Evolutionary conservation across 352 stramenopile genomes (phyloP), one percentile per base, ranked within the genome.

Genomic region (Globisporangium heterothallicum): DNA sequence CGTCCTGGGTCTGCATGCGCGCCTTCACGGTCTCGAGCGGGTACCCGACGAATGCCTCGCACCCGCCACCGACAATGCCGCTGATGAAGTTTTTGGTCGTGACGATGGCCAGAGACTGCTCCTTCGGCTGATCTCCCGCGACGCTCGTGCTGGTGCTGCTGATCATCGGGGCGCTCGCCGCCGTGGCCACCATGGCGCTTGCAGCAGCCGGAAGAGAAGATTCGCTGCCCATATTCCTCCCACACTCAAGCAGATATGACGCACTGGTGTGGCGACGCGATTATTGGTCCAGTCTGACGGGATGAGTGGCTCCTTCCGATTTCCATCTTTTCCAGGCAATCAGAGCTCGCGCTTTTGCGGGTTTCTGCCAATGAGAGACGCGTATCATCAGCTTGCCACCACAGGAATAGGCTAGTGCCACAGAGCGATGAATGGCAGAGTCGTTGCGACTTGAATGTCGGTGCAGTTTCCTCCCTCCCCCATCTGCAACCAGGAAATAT

Each of bases 21-120:
- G 76, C 68, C 59, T 87, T 87, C 48, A 84, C 58, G 21, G 76
- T 87, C 59, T 87, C 76, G 16, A 85, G 64, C 25, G 76, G 76
- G 53, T 87, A 87, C 4, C 73, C 76, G 16, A 82, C 76, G 16
- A 87, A 53, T 7, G 73, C 76, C 53, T 84, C 73, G 52, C 73
- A 84, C 6, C 63, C 72, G 41, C 75, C 75, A 44, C 63, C 75
- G 34, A 84, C 71, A 18, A 68, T 76, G 22, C 75, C 75, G 49
- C 72, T 79, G 42, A 84, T 55, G 50, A 86, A 84, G 45, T 84
- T 81, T 61, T 83, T 86, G 49, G 60, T 58, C 8, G 72, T 84
- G 35, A 84, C 59, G 7, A 79, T 42, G 12, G 66, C 68, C 49
- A 84, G 47, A 21, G 72, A 81, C 57, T 74, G 68, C 51, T 68